Evolutionary conservation across 441 rosid genomes (phyloP).

Genomic region (Jatropha podagrica): DNA sequence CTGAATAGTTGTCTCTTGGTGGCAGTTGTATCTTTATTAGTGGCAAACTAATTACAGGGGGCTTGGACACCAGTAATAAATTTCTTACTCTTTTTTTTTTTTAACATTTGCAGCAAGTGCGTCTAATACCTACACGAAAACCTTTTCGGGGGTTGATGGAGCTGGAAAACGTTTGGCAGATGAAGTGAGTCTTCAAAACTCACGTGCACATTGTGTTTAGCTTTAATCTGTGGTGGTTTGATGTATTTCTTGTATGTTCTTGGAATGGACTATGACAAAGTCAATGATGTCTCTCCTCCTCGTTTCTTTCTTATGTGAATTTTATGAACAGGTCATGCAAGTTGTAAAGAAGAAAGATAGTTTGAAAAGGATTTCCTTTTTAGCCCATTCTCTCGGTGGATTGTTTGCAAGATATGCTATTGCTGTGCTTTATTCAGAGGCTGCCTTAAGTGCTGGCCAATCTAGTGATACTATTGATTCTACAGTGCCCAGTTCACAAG

Average conservation of each 20-base stretch:
- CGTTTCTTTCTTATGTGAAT: conserved; percentile 2
- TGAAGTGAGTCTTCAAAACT: conserved; percentile 57
- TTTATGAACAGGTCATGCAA: conserved; percentile 57
- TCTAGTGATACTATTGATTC: conserved; percentile 32
- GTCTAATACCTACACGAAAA: conserved; percentile 64
- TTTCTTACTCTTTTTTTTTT: conserved; percentile 6
- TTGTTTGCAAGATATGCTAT: conserved; percentile 89
- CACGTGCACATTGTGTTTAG: conserved; percentile 7
- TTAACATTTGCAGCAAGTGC: conserved; percentile 69
- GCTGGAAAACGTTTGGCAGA: conserved; percentile 90
- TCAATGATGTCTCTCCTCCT: conserved; percentile 16
- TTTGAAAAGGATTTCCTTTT: conserved; percentile 79
- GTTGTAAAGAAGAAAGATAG: conserved; percentile 61
- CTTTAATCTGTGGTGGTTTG: conserved; percentile 10
- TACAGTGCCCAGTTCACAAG: conserved; percentile 30
- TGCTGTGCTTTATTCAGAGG: conserved; percentile 59
- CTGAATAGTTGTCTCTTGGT: not conserved
- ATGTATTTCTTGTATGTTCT: conserved; percentile 2
- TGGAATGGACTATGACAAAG: not conserved
- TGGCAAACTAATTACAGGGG: not conserved
- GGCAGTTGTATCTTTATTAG: not conserved
- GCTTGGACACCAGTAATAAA: not conserved
- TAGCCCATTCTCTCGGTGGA: conserved; percentile 99
- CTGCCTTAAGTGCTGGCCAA: conserved; percentile 23
- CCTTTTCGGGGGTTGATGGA: conserved; percentile 82